Conservation (phyloP, 2,329 filamentous ascomycete species). For the Periconia sp. region DNA sequence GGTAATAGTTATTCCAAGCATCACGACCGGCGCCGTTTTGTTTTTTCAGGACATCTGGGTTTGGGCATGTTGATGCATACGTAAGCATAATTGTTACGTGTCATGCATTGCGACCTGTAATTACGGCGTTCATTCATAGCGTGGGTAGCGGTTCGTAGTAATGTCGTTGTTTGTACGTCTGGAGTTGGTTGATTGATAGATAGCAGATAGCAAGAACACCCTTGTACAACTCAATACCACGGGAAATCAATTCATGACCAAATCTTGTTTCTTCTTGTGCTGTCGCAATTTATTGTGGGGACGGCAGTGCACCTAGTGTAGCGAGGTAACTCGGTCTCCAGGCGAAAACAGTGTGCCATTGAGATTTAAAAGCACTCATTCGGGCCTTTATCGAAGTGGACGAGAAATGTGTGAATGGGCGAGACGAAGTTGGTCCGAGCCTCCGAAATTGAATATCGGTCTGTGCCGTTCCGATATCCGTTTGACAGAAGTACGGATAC, state of each 20-base stretch:
- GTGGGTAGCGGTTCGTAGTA: conserved; percentile 21
- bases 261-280: too few relatives aligned
- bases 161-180: conserved; percentile 14
- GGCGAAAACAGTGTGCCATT: background rate
- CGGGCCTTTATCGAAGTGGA: too few relatives aligned
- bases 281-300: too few relatives aligned
- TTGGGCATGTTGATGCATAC: conserved; percentile 6
- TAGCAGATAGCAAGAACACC: background rate
- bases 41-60: conserved; percentile 14
- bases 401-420: too few relatives aligned
- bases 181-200: conserved; percentile 7
- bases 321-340: background rate
- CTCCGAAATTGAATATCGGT: too few relatives aligned
- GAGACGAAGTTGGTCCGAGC: too few relatives aligned
- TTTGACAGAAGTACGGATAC: too few relatives aligned
- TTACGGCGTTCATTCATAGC: conserved; percentile 22
- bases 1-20: conserved; percentile 17
- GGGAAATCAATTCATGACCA: too few relatives aligned
- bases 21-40: conserved; percentile 12
- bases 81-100: background rate
- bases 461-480: too few relatives aligned
- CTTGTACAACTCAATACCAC: too few relatives aligned
- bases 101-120: conserved; percentile 1
- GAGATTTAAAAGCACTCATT: background rate
- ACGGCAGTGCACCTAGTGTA: background rate